Evolutionary conservation across 441 rosid genomes (phyloP).

Genomic region (Bruguiera hainesii): DNA sequence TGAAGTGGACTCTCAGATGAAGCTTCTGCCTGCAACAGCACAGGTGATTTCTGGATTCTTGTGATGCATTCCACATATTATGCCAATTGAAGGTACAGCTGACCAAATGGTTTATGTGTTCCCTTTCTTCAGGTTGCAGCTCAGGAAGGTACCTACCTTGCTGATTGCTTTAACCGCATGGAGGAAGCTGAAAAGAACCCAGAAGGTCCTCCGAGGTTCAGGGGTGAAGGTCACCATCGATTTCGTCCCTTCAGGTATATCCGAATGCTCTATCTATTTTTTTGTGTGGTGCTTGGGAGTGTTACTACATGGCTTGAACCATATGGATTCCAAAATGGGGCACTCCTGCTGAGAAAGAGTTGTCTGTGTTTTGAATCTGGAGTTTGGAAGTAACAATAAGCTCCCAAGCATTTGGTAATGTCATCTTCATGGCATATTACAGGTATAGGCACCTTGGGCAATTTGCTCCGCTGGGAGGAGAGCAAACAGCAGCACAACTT

Average conservation of each 20-base stretch:
- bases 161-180: constrained; percentile 84
- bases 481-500: constrained; percentile 64
- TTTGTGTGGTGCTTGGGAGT: not conserved
- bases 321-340: not conserved
- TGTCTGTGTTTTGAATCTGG: too few relatives aligned
- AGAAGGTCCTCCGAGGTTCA: constrained; percentile 84
- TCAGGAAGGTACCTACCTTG: constrained; percentile 87
- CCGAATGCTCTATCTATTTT: not conserved
- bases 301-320: not conserved
- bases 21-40: constrained; percentile 90
- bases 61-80: not conserved
- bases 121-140: constrained; percentile 62
- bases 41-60: constrained; percentile 41
- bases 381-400: too few relatives aligned
- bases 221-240: constrained; percentile 83
- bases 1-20: constrained; percentile 77
- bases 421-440: not conserved
- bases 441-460: constrained; percentile 70
- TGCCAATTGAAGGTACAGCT: not conserved
- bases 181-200: constrained; percentile 68
- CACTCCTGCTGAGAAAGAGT: too few relatives aligned
- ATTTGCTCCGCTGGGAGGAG: constrained; percentile 73
- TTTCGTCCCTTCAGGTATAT: constrained; percentile 79
- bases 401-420: not conserved
- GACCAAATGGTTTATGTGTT: not conserved